Conservation (phyloP, 768 basidiomycete species). For the Tylopilus subfusipes region DNA sequence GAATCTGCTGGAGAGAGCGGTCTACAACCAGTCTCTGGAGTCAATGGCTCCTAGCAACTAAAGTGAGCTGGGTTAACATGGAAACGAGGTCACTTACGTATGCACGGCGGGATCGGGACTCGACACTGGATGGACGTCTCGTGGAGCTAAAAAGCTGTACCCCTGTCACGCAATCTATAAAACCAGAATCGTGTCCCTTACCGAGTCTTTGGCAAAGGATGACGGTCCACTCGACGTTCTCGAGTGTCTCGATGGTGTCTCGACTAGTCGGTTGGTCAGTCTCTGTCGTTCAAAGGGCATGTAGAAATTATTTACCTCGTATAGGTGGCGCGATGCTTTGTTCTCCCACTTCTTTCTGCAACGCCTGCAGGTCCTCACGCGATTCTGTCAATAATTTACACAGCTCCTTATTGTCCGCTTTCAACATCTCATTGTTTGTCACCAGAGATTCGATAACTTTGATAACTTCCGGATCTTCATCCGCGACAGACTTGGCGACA, state of each 20-base stretch:
- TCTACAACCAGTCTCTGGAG: conserved; percentile 42
- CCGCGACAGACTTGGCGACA: conserved; percentile 32
- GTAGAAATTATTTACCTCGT: conserved; percentile 35
- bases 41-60: conserved; percentile 39
- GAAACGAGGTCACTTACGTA: conserved; percentile 31
- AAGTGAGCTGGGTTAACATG: conserved; percentile 8
- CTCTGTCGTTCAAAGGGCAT: background rate
- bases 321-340: conserved; percentile 49
- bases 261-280: conserved; percentile 24
- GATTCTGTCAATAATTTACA: conserved; percentile 70
- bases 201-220: conserved; percentile 41
- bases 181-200: conserved; percentile 33
- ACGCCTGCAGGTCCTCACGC: conserved; percentile 65
- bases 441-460: conserved; percentile 81
- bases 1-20: conserved; percentile 44
- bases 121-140: conserved; percentile 36
- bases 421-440: conserved; percentile 77
- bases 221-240: conserved; percentile 44
- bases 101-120: conserved; percentile 27
- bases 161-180: conserved; percentile 24
- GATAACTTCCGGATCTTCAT: conserved; percentile 58
- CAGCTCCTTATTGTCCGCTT: conserved; percentile 78
- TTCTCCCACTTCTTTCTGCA: conserved; percentile 78
- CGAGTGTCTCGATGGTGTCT: conserved; percentile 38
- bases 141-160: conserved; percentile 21